Evolutionary conservation across 2,329 filamentous ascomycete species (phyloP).

Genomic region (Pyrenophora tritici-repentis): DNA sequence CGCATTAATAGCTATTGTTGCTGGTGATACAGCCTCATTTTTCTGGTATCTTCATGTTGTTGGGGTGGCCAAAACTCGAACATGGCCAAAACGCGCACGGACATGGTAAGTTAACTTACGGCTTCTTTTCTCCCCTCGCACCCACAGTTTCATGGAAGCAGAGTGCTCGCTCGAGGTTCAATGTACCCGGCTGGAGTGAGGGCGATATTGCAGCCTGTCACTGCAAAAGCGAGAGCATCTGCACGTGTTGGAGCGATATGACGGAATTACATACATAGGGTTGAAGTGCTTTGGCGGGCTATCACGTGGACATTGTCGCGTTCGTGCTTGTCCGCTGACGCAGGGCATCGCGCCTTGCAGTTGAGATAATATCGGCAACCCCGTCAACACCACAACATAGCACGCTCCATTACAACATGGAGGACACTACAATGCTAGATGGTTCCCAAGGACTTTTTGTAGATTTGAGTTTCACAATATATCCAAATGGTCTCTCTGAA

Average conservation of each 20-base stretch:
- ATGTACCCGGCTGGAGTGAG: too few species aligned
- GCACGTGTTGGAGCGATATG: not conserved
- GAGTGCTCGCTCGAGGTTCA: not conserved
- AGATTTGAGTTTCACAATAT: conserved; percentile 50
- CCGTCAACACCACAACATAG: conserved; percentile 4
- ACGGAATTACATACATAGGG: not conserved
- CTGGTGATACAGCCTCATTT: too few species aligned
- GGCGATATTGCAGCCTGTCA: not conserved
- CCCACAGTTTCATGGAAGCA: not conserved
- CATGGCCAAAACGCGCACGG: too few species aligned
- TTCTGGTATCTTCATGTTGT: too few species aligned
- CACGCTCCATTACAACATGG: conserved; percentile 29
- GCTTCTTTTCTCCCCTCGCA: conserved; percentile 7
- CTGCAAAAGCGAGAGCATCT: not conserved
- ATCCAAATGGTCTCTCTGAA: conserved; percentile 48
- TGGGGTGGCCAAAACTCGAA: too few species aligned
- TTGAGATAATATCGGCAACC: conserved; percentile 6
- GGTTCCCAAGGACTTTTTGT: conserved; percentile 45
- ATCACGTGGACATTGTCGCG: conserved; percentile 23
- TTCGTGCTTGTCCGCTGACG: conserved; percentile 9
- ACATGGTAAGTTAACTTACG: too few species aligned
- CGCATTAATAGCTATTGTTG: too few species aligned
- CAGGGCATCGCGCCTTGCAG: conserved; percentile 12
- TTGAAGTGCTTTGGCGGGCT: conserved; percentile 12
- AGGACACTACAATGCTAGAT: conserved; percentile 40